Conservation (phyloP, 176 grass and related monocot genomes). For the Alopecurus myosuroides region DNA sequence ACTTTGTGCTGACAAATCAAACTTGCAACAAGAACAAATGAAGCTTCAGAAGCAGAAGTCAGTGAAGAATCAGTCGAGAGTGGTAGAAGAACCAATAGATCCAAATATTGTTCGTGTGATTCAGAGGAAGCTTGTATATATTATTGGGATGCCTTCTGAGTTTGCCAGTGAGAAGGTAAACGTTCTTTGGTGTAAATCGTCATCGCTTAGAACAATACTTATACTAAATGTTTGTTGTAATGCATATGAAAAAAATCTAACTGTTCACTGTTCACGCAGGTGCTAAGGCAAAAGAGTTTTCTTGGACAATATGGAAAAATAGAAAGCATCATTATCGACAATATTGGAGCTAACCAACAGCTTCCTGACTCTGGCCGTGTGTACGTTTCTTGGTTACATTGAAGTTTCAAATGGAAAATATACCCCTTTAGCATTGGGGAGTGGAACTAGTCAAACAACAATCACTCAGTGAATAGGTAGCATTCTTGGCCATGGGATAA, state of each 20-base stretch:
- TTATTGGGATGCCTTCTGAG: slow-evolving; percentile 55
- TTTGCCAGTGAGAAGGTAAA: slow-evolving; percentile 46
- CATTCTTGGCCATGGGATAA: background rate
- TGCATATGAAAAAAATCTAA: background rate
- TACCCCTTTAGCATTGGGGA: background rate
- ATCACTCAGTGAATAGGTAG: background rate
- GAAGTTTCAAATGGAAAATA: background rate
- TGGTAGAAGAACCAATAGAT: slow-evolving; percentile 36
- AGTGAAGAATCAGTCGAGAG: slow-evolving; percentile 22
- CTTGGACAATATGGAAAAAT: slow-evolving; percentile 78
- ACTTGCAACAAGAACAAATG: slow-evolving; percentile 38
- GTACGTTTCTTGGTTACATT: slow-evolving; percentile 39
- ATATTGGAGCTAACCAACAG: slow-evolving; percentile 48
- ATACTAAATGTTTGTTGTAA: background rate
- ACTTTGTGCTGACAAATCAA: slow-evolving; percentile 34
- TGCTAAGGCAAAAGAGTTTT: slow-evolving; percentile 47
- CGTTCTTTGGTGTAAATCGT: background rate
- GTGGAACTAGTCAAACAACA: background rate
- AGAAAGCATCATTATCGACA: slow-evolving; percentile 47
- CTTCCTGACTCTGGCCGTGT: slow-evolving; percentile 51
- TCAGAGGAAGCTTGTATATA: slow-evolving; percentile 66
- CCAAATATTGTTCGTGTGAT: slow-evolving; percentile 46
- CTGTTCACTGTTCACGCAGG: slow-evolving; percentile 26
- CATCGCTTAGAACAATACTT: background rate
- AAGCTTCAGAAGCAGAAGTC: slow-evolving; percentile 41